These are phyloP conservation scores for Lecanicillium sp. DNA, from an alignment of 2,329 filamentous ascomycete species.

Conservation along the genomic window DNA sequence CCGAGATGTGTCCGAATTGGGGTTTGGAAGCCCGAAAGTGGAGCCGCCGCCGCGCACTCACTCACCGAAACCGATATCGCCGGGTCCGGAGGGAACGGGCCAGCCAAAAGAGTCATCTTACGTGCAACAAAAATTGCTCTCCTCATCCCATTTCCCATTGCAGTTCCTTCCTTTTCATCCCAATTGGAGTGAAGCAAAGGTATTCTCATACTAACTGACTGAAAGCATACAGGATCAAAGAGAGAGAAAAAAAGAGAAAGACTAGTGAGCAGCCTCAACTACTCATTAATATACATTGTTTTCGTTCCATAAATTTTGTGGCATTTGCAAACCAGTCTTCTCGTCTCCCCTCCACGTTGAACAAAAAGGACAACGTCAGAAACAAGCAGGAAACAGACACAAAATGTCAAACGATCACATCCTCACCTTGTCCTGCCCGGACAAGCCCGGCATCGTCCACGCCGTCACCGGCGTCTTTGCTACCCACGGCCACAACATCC, in stretches of 20 bases:
- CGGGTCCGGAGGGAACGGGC: conserved; percentile 2
- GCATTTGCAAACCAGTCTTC: conserved; percentile 1
- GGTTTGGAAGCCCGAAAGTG: conserved; percentile 7
- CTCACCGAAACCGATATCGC: background rate
- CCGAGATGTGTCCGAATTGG: conserved; percentile 8
- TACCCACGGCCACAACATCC: conserved; percentile 66
- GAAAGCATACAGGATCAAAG: too few species aligned
- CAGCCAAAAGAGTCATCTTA: conserved; percentile 4
- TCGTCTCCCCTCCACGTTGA: background rate
- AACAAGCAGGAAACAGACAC: conserved; percentile 4
- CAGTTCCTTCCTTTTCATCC: background rate
- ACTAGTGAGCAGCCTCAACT: conserved; percentile 5
- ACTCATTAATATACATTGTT: conserved; percentile 10
- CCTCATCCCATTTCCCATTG: background rate
- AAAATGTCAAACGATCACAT: conserved; percentile 53
- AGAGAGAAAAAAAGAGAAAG: too few species aligned
- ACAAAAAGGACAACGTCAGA: background rate
- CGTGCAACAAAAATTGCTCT: background rate
- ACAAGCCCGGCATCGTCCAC: conserved; percentile 79
- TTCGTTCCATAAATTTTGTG: conserved; percentile 7
- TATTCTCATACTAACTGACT: too few species aligned
- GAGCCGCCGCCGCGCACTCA: conserved; percentile 1
- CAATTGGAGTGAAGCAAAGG: too few species aligned
- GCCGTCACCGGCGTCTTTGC: conserved; percentile 74
- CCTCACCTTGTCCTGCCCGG: conserved; percentile 75